Percentiles rank a stretch among this genome's conserved stretches.
These are phyloP conservation scores for Kentomonas sorsogonicus DNA, from an alignment of 208 protist genomes.

Conservation along the genomic window DNA sequence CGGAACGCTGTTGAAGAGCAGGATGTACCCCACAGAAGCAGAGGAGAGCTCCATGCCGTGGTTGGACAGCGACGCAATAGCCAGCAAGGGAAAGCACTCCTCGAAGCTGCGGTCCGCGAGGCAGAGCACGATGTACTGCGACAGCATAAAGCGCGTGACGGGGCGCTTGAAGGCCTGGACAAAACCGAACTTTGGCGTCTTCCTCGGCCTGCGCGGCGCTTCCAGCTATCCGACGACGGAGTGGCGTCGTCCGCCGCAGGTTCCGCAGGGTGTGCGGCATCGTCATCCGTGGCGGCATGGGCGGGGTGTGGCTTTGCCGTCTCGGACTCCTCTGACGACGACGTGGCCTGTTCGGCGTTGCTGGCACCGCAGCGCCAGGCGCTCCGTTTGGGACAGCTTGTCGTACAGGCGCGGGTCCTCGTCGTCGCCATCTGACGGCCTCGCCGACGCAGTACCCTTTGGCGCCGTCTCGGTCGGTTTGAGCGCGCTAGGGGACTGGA, in stretches of 20 bases:
- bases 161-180: conserved; percentile 28
- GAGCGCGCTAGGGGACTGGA: background rate
- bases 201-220: background rate
- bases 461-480: background rate
- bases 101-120: conserved; percentile 26
- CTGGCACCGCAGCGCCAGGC: too few relatives aligned
- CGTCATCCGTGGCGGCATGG: background rate
- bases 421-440: background rate
- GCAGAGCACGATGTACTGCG: conserved; percentile 51
- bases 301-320: too few relatives aligned
- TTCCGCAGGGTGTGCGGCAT: background rate
- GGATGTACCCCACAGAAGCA: conserved; percentile 25
- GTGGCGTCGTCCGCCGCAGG: background rate
- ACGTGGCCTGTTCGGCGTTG: too few relatives aligned
- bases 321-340: too few relatives aligned
- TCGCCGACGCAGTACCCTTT: background rate
- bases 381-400: too few relatives aligned
- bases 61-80: conserved; percentile 17
- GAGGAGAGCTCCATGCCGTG: conserved; percentile 33
- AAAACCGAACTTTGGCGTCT: conserved; percentile 36
- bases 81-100: conserved; percentile 46
- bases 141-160: conserved; percentile 39
- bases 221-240: background rate
- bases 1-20: conserved; percentile 43
- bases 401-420: background rate